Evolutionary conservation across 345 rosid species (phyloP).

Genomic region (Eucalyptus paniculata): DNA sequence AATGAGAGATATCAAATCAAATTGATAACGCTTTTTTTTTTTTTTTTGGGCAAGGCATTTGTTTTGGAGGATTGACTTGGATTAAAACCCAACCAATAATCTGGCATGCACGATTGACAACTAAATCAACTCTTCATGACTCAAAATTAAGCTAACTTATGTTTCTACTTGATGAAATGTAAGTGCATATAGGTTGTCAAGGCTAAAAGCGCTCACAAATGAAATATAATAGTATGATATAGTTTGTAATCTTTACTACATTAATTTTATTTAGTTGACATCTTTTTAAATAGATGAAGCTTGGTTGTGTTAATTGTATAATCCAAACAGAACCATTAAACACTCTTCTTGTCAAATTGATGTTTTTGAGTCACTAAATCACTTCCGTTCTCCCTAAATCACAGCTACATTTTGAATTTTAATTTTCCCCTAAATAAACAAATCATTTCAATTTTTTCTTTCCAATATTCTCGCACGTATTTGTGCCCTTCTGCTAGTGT

Average conservation of each 20-base stretch:
- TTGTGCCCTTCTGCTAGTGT: background rate
- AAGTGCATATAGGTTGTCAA: background rate
- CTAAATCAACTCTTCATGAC: background rate
- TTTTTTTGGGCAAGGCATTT: background rate
- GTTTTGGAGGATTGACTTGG: background rate
- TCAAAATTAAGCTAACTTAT: background rate
- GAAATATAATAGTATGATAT: background rate
- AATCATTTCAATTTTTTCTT: background rate
- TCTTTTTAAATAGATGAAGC: background rate
- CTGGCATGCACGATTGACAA: background rate
- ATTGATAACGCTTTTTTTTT: accelerated
- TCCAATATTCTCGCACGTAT: background rate
- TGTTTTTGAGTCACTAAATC: background rate
- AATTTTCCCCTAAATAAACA: background rate
- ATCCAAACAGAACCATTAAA: background rate
- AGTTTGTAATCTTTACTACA: background rate
- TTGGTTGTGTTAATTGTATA: background rate
- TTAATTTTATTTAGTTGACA: background rate
- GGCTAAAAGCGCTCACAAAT: background rate
- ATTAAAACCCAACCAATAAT: background rate
- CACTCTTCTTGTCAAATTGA: background rate
- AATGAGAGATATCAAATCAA: background rate
- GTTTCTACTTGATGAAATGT: background rate
- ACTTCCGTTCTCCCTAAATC: background rate
- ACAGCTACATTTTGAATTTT: background rate